Percentiles rank a stretch among this genome's conserved stretches.
Evolutionary conservation across 176 grass and related monocot genomes (phyloP).

Genomic region (Pontederia crassipes): DNA sequence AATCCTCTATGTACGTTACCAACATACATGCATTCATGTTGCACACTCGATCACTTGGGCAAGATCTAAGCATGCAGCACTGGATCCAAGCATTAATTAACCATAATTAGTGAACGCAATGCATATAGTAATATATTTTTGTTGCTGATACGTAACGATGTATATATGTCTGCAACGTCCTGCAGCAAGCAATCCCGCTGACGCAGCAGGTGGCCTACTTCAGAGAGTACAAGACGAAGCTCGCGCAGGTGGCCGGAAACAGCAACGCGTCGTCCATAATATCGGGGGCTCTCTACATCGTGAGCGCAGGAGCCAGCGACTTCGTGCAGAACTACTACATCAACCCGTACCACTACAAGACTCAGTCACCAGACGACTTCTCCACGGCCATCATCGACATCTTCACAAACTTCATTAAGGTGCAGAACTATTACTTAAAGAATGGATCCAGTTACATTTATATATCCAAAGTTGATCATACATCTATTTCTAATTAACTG

Average conservation of each 20-base stretch:
- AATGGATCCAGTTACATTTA: too few relatives aligned
- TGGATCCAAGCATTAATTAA: too few relatives aligned
- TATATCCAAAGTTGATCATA: too few relatives aligned
- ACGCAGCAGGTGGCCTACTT: conserved; percentile 57
- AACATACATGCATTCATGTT: too few relatives aligned
- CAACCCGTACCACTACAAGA: conserved; percentile 41
- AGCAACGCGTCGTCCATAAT: conserved; percentile 31
- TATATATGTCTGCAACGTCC: background rate
- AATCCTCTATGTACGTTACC: conserved; percentile 55
- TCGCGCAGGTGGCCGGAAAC: conserved; percentile 33
- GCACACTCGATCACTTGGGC: too few relatives aligned
- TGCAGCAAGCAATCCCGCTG: conserved; percentile 62
- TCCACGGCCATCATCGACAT: conserved; percentile 36
- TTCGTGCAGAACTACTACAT: conserved; percentile 92
- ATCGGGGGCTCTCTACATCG: conserved; percentile 44
- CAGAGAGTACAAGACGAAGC: conserved; percentile 65
- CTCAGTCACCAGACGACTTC: conserved; percentile 32
- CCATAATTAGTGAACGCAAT: too few relatives aligned
- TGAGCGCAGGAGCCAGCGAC: conserved; percentile 59
- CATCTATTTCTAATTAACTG: too few relatives aligned
- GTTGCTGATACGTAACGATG: background rate
- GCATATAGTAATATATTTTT: background rate
- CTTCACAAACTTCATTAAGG: conserved; percentile 39
- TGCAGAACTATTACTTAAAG: background rate
- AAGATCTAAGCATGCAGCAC: too few relatives aligned